Evolutionary conservation across 1,284 basidiomycete genomes (phyloP).

Genomic region (Lentinus polychrous): DNA sequence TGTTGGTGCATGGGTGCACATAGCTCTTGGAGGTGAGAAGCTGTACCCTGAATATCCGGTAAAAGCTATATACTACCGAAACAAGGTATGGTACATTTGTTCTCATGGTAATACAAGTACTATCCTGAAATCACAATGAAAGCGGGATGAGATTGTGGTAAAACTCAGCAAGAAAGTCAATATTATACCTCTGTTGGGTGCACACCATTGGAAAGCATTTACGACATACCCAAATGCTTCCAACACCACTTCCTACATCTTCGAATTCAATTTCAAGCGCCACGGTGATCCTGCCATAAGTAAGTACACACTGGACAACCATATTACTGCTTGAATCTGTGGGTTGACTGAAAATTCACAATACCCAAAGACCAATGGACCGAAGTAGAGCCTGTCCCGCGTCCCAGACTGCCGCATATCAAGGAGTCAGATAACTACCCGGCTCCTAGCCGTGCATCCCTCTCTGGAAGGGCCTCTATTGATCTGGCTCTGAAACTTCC

Average conservation of each 20-base stretch:
- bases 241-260: slow-evolving; percentile 18
- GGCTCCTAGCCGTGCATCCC: not conserved
- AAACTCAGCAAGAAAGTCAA: slow-evolving; percentile 18
- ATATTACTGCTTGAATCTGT: not conserved
- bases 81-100: slow-evolving; percentile 17
- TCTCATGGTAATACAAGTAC: slow-evolving; percentile 2
- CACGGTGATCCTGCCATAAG: slow-evolving; percentile 23
- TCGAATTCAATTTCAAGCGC: slow-evolving; percentile 24
- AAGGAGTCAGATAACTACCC: not conserved
- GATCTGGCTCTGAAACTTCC: slow-evolving; percentile 1
- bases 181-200: slow-evolving; percentile 20
- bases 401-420: not conserved
- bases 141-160: slow-evolving; percentile 24
- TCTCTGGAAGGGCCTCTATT: not conserved
- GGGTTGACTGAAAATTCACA: no score
- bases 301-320: slow-evolving; percentile 11
- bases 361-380: not conserved
- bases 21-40: slow-evolving; percentile 18
- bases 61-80: slow-evolving; percentile 16
- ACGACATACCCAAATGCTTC: slow-evolving; percentile 12
- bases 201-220: slow-evolving; percentile 21
- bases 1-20: slow-evolving; percentile 20
- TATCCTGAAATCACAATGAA: not conserved
- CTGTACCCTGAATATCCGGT: slow-evolving; percentile 13
- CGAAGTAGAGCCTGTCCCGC: not conserved